Evolutionary conservation across 2,329 filamentous ascomycete species (phyloP), one percentile per base, ranked within the genome.

Genomic region (Paraconiothyrium brasiliense): DNA sequence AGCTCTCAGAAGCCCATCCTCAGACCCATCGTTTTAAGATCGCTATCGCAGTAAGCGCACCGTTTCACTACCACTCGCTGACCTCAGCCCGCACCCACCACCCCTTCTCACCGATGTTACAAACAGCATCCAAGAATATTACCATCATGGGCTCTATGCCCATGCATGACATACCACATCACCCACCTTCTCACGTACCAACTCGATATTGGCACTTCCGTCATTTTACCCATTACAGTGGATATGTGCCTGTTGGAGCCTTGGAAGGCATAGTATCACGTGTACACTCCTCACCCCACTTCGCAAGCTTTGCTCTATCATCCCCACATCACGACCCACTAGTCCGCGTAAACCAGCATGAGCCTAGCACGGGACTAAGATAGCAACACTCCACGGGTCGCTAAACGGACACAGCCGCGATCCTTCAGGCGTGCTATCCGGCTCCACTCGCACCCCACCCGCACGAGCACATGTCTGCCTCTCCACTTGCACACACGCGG

Each of bases 321-420:
- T 47, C 20, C 44, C 20, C 44, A 47, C 44, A 6, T 20, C 5
- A 27, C 4, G 10, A 9, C 43, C n/a, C 43, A 46, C n/a, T 10
- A 10, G 10, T 27, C 43, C 43, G 2, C 20, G 27, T 30, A 30
- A 30, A 30, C 27, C 27, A 11, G n/a, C 20, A 20, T 11, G 16
- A 41, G 11, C 37, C 37, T 16, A 41, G 13, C 37, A 41, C 37
- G 46, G 3, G 32, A 20, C 32, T 20, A 52, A 39, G 49, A 52
- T 52, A 52, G 32, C n/a, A 52, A 41, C 50, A 30, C 11, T 7
- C 9, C 22, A 10, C 50, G 35, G 50, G 35, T 20, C 50, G 50
- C 50, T 54, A 54, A 41, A 14, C 35, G 50, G 35, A n/a, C 50
- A 43, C 35, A 41, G 35, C 34, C 50, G 50, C 34, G 41, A 44